These are phyloP conservation scores for Gnomoniopsis smithogilvyi DNA, from an alignment of 2,329 filamentous ascomycete genomes.

Conservation along the genomic window DNA sequence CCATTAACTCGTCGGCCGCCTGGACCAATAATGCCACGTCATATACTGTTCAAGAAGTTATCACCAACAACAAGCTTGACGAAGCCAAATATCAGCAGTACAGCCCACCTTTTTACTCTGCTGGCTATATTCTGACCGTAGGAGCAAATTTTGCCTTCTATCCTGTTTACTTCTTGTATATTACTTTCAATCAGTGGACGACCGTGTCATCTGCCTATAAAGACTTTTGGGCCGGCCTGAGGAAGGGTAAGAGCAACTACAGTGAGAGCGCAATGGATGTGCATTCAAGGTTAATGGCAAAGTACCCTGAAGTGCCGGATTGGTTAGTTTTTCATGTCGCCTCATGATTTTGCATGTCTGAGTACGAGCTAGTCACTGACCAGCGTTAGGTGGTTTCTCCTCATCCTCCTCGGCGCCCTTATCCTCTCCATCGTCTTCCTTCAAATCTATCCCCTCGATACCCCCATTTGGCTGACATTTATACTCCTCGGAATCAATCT, in stretches of 20 bases:
- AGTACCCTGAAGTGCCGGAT: constrained; percentile 40
- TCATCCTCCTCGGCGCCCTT: constrained; percentile 28
- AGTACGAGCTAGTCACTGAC: no score
- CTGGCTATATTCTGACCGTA: constrained; percentile 37
- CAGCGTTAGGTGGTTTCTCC: constrained; percentile 31
- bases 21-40: constrained; percentile 41
- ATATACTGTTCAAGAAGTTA: constrained; percentile 38
- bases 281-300: constrained; percentile 36
- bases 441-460: constrained; percentile 29
- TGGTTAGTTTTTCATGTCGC: constrained; percentile 24
- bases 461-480: constrained; percentile 30
- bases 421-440: constrained; percentile 30
- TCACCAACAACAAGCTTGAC: constrained; percentile 36
- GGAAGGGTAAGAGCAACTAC: constrained; percentile 37
- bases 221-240: constrained; percentile 36
- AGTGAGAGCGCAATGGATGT: constrained; percentile 37
- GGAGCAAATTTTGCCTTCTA: constrained; percentile 43
- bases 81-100: constrained; percentile 37
- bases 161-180: constrained; percentile 40
- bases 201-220: constrained; percentile 35
- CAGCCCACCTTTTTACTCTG: constrained; percentile 42
- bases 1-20: constrained; percentile 44
- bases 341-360: no score
- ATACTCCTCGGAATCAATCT: constrained; percentile 34
- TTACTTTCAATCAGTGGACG: constrained; percentile 39